Percentiles rank a stretch among this genome's conserved stretches.
Conservation (phyloP, 2,329 filamentous ascomycete species). For the Cladosporium sp. region DNA sequence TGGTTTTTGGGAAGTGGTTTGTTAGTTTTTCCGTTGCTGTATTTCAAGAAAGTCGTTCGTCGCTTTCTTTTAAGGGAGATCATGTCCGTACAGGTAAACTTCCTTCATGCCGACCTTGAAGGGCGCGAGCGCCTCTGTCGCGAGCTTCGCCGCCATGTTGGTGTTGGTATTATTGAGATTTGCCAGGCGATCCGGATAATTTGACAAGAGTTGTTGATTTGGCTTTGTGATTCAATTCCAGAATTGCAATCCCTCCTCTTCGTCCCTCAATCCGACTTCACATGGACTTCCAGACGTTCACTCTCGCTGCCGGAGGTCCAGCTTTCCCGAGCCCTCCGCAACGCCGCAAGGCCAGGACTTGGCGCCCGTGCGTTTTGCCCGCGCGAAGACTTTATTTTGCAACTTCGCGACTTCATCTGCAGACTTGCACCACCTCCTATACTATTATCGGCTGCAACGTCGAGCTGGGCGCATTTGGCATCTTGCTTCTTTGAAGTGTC, state of each 20-base stretch:
- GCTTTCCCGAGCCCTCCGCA: not conserved
- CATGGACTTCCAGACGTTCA: no score
- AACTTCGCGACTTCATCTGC: no score
- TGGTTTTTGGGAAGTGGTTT: constrained; percentile 36
- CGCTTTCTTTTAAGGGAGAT: not conserved
- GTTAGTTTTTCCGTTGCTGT: constrained; percentile 8
- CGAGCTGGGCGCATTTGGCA: no score
- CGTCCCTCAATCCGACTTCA: no score
- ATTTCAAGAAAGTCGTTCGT: not conserved
- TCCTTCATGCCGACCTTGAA: constrained; percentile 34
- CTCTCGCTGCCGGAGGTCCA: no score
- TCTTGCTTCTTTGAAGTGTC: no score
- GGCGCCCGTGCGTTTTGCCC: not conserved
- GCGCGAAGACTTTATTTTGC: not conserved
- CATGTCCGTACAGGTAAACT: constrained; percentile 35
- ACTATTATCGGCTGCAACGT: not conserved
- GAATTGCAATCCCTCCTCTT: no score
- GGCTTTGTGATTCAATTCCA: no score
- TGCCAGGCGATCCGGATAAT: no score
- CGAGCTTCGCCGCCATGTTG: constrained; percentile 10
- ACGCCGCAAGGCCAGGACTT: not conserved
- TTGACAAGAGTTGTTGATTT: no score
- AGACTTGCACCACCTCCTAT: not conserved
- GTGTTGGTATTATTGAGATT: no score
- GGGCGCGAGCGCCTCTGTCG: constrained; percentile 14